These are phyloP conservation scores for Termitomyces heimii DNA, from an alignment of 768 basidiomycete species.

Conservation along the genomic window DNA sequence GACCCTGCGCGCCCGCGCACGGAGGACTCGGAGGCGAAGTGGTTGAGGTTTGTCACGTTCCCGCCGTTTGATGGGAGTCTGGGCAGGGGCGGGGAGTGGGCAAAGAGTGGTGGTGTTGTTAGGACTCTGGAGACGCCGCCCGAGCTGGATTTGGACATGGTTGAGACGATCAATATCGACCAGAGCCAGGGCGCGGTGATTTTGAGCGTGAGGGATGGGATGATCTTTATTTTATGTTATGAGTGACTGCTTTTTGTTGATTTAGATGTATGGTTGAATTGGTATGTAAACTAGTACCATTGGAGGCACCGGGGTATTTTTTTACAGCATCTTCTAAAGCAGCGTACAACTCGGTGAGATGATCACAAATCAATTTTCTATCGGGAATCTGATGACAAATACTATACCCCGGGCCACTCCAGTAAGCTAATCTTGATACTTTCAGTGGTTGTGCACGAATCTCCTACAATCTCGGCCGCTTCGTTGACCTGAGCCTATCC, in stretches of 20 bases:
- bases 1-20: constrained; percentile 11
- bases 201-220: constrained; percentile 59
- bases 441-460: too few species aligned
- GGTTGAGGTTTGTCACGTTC: constrained; percentile 67
- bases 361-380: too few species aligned
- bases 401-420: too few species aligned
- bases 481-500: background rate
- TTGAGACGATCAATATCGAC: constrained; percentile 77
- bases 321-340: too few species aligned
- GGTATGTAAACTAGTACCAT: background rate
- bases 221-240: constrained; percentile 71
- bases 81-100: constrained; percentile 17
- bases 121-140: constrained; percentile 58
- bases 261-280: background rate
- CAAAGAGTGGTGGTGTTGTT: constrained; percentile 37
- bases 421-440: too few species aligned
- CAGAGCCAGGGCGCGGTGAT: constrained; percentile 72
- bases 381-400: too few species aligned
- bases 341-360: too few species aligned
- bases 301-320: background rate
- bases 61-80: constrained; percentile 43
- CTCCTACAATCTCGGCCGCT: background rate
- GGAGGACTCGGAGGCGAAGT: constrained; percentile 35
- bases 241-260: constrained; percentile 18
- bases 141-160: constrained; percentile 56